Base-by-base conservation (phyloP, 2,329 filamentous ascomycete genomes). In the Fusarium scirpi region DNA sequence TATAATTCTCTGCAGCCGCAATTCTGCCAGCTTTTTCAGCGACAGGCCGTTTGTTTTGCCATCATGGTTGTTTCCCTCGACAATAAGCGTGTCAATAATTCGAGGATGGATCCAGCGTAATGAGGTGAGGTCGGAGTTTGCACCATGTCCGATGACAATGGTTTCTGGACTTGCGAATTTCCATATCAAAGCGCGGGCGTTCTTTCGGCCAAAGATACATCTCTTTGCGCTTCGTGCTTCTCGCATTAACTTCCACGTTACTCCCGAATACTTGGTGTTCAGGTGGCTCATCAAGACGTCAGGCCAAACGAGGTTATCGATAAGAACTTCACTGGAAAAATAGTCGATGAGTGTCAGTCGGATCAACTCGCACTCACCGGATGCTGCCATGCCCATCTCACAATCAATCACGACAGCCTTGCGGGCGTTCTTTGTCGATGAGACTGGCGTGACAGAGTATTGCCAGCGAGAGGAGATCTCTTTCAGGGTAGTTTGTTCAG, bases 291-390 rank as follows among this genome's bases (percentile, higher is more conserved):
- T 84, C 11, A 71, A 71, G 0, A 82, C 79, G 13, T 79, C 74
- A 0, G 87, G 86, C 48, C 76, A 82, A 5, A 89, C 85, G 3
- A 89, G 79, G 8, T 76, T 80, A 73, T 89, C 83, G 30, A 89
- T 73, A 2, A 89, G 80, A 13, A 84, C 71, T 16, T 81, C 72
- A 5, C 81, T 79, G 1, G 83, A 81, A 71, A 87, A 86, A 70
- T 85, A 86, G 72, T 88, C 86, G 27, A 89, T 72, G 0, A 70
- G 72, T 1, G 83, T 84, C 2, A 89, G 44, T 6, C 86, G 85
- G 61, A 89, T 86, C 10, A 89, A 76, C 65, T 88, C 85, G 0
- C 77, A 75, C 12, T 88, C 84, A 9, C 83, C 81, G 8, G 76
- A 77, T 11, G 71, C 68, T 3, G 83, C 77, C 0, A 78, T 81